A percentile compares a stretch with the other conserved stretches of the same genome.
Evolutionary conservation across 2,329 filamentous ascomycete species (phyloP).

Genomic region (Sporothrix humicola): DNA sequence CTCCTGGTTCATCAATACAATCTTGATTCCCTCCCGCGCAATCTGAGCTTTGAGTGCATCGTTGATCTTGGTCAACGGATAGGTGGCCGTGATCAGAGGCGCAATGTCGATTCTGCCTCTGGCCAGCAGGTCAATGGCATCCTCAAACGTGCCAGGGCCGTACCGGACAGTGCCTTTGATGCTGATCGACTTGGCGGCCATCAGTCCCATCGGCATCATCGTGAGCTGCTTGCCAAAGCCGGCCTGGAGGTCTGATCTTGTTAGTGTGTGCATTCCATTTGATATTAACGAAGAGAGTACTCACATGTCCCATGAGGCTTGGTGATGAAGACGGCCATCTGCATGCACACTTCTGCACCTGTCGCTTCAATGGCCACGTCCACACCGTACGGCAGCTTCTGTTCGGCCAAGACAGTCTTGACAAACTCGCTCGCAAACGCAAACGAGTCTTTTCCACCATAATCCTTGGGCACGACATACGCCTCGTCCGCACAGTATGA

Average conservation of each 20-base stretch:
- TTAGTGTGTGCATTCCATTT: background rate
- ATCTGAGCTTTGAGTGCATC: background rate
- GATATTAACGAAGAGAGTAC: background rate
- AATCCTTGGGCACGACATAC: background rate
- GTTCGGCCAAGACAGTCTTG: background rate
- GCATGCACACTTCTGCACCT: background rate
- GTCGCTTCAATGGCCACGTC: background rate
- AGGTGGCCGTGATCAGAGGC: background rate
- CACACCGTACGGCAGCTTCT: background rate
- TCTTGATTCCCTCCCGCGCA: background rate
- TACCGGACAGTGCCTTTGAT: slow-evolving; percentile 1
- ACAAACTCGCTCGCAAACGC: background rate
- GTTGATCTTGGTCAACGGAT: background rate
- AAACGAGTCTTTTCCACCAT: background rate
- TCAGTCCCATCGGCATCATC: background rate
- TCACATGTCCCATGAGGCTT: background rate
- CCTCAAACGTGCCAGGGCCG: background rate
- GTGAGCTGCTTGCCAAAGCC: background rate
- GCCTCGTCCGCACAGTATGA: background rate
- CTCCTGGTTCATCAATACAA: background rate
- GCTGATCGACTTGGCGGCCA: background rate
- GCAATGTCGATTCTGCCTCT: slow-evolving; percentile 2
- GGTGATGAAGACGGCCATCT: background rate
- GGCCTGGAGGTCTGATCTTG: background rate
- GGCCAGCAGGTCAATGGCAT: background rate